Percentiles rank a stretch among this genome's conserved stretches.
phyloP scores from a whole-genome alignment of 2,329 filamentous ascomycete species.

The Dothidotthia symphoricarpi region DNA sequence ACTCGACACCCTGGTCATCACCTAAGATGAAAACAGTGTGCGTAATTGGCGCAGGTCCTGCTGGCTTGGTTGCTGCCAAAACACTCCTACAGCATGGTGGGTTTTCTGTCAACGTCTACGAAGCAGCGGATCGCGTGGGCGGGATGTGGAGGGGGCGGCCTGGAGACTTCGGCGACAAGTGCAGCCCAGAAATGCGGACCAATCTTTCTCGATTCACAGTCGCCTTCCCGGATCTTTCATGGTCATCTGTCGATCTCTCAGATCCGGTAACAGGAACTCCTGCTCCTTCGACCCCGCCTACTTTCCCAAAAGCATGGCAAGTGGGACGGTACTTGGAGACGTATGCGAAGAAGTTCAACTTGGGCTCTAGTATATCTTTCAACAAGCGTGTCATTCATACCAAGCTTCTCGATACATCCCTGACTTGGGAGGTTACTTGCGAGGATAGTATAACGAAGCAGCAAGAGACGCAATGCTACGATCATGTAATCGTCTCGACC shows the following conservation, averaged over 20 bases:
- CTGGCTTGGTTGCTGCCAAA: conserved; percentile 56
- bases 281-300: conserved; percentile 46
- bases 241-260: conserved; percentile 52
- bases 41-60: conserved; percentile 47
- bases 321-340: conserved; percentile 68
- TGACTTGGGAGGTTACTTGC: conserved; percentile 23
- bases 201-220: conserved; percentile 80
- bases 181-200: conserved; percentile 59
- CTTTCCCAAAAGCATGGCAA: conserved; percentile 75
- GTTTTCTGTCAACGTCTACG: conserved; percentile 70
- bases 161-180: conserved; percentile 56
- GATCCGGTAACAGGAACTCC: conserved; percentile 6
- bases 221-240: conserved; percentile 62
- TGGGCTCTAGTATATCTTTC: conserved; percentile 51
- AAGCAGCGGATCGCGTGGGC: conserved; percentile 64
- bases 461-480: conserved; percentile 50
- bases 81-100: conserved; percentile 62
- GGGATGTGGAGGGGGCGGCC: conserved; percentile 68
- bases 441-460: conserved; percentile 15
- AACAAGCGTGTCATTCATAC: conserved; percentile 41
- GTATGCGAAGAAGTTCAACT: conserved; percentile 62
- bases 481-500: conserved; percentile 69
- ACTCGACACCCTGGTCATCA: conserved; percentile 1
- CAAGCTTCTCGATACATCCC: conserved; percentile 11
- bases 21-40: conserved; percentile 36